Evolutionary conservation across 164 flowering plant genomes (phyloP).

Genomic region (Pachysandra terminalis): DNA sequence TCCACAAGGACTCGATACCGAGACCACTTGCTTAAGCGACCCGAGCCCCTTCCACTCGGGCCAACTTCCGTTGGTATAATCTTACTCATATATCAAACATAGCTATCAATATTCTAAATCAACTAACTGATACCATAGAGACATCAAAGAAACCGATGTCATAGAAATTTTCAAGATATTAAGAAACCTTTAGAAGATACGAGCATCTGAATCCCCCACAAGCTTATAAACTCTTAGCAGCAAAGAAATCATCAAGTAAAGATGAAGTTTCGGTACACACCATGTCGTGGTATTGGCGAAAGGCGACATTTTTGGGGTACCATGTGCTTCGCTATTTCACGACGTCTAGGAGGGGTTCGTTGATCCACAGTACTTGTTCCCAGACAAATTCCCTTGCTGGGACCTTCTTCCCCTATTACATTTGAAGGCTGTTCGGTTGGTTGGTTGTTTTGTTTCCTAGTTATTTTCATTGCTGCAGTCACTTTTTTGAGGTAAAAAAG

Average conservation of each 20-base stretch:
- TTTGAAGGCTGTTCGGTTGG: constrained; percentile 4
- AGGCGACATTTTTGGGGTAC: constrained; percentile 18
- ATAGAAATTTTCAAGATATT: too few species aligned
- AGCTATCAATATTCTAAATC: too few species aligned
- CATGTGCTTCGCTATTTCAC: constrained; percentile 17
- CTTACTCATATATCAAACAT: too few species aligned
- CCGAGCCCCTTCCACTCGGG: too few species aligned
- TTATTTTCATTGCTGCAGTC: not conserved
- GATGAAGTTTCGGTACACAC: not conserved
- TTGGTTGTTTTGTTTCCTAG: not conserved
- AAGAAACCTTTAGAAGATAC: too few species aligned
- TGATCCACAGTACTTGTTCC: not conserved
- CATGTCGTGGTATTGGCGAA: not conserved
- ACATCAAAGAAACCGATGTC: too few species aligned
- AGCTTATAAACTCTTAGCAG: not conserved
- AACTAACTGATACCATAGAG: too few species aligned
- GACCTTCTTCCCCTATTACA: not conserved
- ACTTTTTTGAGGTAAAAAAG: constrained; percentile 1
- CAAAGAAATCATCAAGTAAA: not conserved
- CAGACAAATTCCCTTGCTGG: not conserved
- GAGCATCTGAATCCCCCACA: not conserved
- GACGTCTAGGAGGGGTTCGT: constrained; percentile 1
- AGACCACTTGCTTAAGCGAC: too few species aligned
- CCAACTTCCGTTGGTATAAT: too few species aligned
- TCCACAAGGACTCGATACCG: too few species aligned